Conservation (phyloP, 2,329 filamentous ascomycete species). For the Aspergillus neotritici region DNA sequence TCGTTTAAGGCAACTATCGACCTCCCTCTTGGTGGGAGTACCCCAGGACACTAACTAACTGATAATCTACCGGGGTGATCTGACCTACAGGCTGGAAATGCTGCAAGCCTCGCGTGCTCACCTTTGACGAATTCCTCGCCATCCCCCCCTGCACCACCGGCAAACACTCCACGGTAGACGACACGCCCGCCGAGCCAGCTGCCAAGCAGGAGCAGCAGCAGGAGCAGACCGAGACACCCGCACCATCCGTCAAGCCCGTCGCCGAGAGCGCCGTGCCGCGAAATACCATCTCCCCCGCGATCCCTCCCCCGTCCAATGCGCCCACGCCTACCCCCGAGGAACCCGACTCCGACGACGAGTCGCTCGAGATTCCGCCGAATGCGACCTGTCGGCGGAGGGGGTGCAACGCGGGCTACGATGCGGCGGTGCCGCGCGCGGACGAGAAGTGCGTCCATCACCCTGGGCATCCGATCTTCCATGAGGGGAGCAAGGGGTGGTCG, state of each 20-base stretch:
- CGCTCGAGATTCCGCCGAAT: slow-evolving; percentile 65
- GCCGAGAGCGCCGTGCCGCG: slow-evolving; percentile 7
- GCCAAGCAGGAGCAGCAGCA: slow-evolving; percentile 30
- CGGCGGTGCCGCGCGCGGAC: slow-evolving; percentile 54
- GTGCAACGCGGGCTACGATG: slow-evolving; percentile 62
- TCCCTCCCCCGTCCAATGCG: slow-evolving; percentile 26
- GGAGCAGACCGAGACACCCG: neutral
- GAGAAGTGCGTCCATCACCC: slow-evolving; percentile 87
- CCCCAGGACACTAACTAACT: slow-evolving; percentile 6
- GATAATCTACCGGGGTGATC: slow-evolving; percentile 2
- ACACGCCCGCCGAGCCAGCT: slow-evolving; percentile 48
- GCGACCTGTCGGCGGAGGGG: slow-evolving; percentile 70
- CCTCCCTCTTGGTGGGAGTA: neutral
- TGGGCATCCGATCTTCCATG: slow-evolving; percentile 87
- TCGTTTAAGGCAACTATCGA: neutral
- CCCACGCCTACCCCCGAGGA: slow-evolving; percentile 49
- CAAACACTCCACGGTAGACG: slow-evolving; percentile 84
- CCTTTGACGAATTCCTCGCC: slow-evolving; percentile 93
- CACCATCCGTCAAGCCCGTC: neutral
- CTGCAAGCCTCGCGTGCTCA: slow-evolving; percentile 93
- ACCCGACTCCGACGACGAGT: slow-evolving; percentile 81
- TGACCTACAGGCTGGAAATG: slow-evolving; percentile 80
- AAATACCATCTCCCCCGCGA: slow-evolving; percentile 24
- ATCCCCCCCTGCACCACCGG: slow-evolving; percentile 91
- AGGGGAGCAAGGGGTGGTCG: slow-evolving; percentile 95